phyloP scores from a whole-genome alignment of 306 rosid species.

The Dalbergia oliveri region DNA sequence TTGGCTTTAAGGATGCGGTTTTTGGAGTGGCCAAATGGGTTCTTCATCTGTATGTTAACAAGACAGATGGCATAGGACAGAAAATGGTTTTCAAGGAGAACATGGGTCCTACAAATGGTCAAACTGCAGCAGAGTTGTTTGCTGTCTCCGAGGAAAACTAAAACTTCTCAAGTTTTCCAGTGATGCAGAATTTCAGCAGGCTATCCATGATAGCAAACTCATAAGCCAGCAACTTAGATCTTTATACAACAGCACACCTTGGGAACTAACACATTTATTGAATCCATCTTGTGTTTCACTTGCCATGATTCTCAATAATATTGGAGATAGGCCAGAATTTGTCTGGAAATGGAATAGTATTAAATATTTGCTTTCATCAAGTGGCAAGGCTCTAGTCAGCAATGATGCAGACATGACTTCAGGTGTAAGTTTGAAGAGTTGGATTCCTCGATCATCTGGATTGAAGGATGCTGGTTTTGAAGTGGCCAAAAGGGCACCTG shows the following conservation, averaged over 20 bases:
- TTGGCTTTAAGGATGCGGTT: constrained; percentile 51
- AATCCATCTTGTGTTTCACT: constrained; percentile 47
- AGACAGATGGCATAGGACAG: constrained; percentile 42
- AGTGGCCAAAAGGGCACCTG: constrained; percentile 33
- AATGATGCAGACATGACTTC: constrained; percentile 40
- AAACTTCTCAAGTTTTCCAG: constrained; percentile 35
- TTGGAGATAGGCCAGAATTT: constrained; percentile 70
- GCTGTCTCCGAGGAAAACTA: constrained; percentile 24
- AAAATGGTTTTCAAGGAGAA: constrained; percentile 28
- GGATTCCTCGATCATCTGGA: constrained; percentile 56
- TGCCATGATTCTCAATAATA: constrained; percentile 62
- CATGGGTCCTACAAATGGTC: not conserved
- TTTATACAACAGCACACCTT: constrained; percentile 33
- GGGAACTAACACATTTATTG: constrained; percentile 33
- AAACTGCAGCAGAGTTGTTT: not conserved
- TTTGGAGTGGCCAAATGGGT: constrained; percentile 70
- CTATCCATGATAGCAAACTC: constrained; percentile 39
- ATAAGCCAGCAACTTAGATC: constrained; percentile 26
- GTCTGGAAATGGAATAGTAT: constrained; percentile 66
- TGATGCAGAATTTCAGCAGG: constrained; percentile 13
- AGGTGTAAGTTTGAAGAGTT: constrained; percentile 50
- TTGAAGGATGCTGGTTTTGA: constrained; percentile 40
- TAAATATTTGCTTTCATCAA: constrained; percentile 69
- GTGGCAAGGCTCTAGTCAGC: constrained; percentile 46
- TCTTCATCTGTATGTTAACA: constrained; percentile 47